Conservation (phyloP, 176 grass and related monocot species). For the Bromus sterilis region DNA sequence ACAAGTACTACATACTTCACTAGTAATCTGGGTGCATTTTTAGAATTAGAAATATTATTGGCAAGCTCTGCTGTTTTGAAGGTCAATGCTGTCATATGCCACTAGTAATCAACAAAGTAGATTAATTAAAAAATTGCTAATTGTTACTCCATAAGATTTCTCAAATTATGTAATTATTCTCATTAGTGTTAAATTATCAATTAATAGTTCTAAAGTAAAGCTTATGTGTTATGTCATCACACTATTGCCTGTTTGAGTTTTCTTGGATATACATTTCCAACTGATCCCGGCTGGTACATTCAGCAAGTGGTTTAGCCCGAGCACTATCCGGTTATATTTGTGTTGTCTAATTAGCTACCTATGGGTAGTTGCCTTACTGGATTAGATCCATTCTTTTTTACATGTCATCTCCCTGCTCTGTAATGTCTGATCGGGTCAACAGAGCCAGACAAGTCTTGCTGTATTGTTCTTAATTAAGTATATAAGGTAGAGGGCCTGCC, state of each 20-base stretch:
- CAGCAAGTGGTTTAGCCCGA: neutral
- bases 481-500: neutral
- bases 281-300: neutral
- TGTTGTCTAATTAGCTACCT: neutral
- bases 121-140: neutral
- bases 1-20: slow-evolving; percentile 1
- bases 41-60: neutral
- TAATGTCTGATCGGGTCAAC: neutral
- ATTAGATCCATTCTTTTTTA: slow-evolving; percentile 6
- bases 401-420: neutral
- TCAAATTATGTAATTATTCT: neutral
- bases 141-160: neutral
- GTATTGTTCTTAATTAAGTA: neutral
- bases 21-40: neutral
- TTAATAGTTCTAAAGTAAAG: neutral
- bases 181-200: neutral
- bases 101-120: neutral
- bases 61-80: slow-evolving; percentile 1
- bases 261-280: neutral
- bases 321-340: neutral
- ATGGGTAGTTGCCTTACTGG: neutral
- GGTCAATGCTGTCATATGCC: neutral
- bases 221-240: neutral
- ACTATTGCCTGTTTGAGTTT: neutral
- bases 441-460: neutral